These are phyloP conservation scores for Heracleum sosnowskyi DNA, from an alignment of 129 eudicot genomes.

Conservation along the genomic window DNA sequence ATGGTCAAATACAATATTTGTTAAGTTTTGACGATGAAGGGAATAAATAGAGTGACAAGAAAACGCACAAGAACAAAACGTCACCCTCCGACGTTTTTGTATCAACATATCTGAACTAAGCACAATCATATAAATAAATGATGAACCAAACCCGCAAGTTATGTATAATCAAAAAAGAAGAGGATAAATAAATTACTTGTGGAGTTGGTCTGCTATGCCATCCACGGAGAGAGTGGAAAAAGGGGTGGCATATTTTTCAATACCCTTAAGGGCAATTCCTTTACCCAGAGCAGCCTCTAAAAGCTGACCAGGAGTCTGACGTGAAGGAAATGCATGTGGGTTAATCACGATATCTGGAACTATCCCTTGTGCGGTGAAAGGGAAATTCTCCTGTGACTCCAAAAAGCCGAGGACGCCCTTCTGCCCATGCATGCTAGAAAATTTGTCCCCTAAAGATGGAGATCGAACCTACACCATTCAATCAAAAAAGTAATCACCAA, in stretches of 20 bases:
- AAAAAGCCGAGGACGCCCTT: conserved; percentile 83
- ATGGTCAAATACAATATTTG: not conserved
- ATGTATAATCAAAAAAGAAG: not conserved
- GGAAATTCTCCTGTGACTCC: conserved; percentile 82
- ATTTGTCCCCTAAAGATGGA: conserved; percentile 87
- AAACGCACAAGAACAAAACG: too few relatives aligned
- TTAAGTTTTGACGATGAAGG: not conserved
- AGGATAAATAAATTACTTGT: conserved; percentile 36
- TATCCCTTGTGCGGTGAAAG: conserved; percentile 73
- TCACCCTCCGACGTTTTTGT: not conserved
- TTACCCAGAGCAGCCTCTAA: conserved; percentile 82
- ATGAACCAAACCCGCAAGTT: not conserved
- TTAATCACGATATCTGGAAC: conserved; percentile 86
- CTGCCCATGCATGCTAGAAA: conserved; percentile 96
- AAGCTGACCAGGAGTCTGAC: conserved; percentile 88
- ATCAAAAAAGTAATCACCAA: not conserved
- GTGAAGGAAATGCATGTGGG: conserved; percentile 85
- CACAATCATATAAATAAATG: not conserved
- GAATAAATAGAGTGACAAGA: not conserved
- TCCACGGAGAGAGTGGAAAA: conserved; percentile 73
- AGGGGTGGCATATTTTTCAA: conserved; percentile 71
- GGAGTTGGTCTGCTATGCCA: conserved; percentile 70
- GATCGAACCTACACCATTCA: conserved; percentile 56
- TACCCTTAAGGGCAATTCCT: conserved; percentile 81
- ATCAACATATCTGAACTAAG: not conserved